Evolutionary conservation across 2,329 filamentous ascomycete species (phyloP), one percentile per base, ranked within the genome.

Genomic region (Neocucurbitaria cava): DNA sequence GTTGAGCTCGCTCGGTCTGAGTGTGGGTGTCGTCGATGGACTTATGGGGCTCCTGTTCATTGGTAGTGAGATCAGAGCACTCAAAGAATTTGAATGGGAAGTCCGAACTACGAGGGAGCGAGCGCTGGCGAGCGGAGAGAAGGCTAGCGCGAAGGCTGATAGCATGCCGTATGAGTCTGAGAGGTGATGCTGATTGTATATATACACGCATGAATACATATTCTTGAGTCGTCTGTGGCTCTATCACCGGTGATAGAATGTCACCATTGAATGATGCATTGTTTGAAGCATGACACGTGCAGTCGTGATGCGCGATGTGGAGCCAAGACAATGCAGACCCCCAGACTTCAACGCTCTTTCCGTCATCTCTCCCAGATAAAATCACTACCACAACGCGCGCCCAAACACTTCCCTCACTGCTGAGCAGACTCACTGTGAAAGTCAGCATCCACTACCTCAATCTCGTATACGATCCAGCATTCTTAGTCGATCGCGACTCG

Each of bases 71-170:
- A 77, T 97, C 54, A 84, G 92, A 54, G 88, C 89, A 3, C 78
- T 99, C 49, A 88, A 87, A 67, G 95, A 99, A 79, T 98, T 98
- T 77, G 87, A 95, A 72, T 97, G 92, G 90, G 95, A 99, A 76
- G 88, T 98, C 9, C 62, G 55, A 31, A 75, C 70, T 61, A 62
- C 69, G 5, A 65, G 65, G 46, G 58, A 62, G 18, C 62, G 69
- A 46, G 72, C 71, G 7, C 44, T 72, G 46, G 62, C 51, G 18
- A 52, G 36, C 17, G 47, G 24, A 23, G 46, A 26, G 39, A 60
- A 56, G 52, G n/a, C 33, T 1, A 44, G 17, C n/a, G 35, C 38
- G 17, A 33, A 44, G 10, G 38, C 36, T 30, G 50, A 26, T 9
- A 36, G 23, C 36, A 39, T 35, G 31, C 39, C 26, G 26, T 20